A percentile compares a stretch with the other conserved stretches of the same genome.
These are phyloP conservation scores for Fusarium praegraminearum DNA, from an alignment of 2,329 filamentous ascomycete genomes.

Conservation along the genomic window DNA sequence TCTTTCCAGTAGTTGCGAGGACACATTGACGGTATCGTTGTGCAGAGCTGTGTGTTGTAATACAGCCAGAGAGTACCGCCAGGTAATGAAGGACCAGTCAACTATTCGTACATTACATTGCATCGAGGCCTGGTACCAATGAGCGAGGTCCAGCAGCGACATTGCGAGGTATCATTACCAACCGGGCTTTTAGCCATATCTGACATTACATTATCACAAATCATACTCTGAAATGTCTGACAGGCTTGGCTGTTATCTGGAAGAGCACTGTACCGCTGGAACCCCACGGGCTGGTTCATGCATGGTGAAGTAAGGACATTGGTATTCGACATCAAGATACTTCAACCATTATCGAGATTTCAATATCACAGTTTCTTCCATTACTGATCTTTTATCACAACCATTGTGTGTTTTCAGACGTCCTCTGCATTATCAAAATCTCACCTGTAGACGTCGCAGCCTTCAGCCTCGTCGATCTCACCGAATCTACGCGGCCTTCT, in stretches of 20 bases:
- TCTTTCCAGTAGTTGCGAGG: neutral
- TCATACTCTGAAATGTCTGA: constrained; percentile 16
- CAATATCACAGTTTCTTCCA: constrained; percentile 29
- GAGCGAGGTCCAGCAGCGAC: neutral
- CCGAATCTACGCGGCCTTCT: constrained; percentile 36
- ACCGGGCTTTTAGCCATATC: constrained; percentile 27
- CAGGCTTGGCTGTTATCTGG: constrained; percentile 5
- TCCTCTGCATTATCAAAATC: constrained; percentile 21
- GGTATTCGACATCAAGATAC: constrained; percentile 15
- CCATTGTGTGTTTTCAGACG: constrained; percentile 23
- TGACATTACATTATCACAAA: constrained; percentile 21
- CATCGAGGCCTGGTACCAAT: constrained; percentile 28
- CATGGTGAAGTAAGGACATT: neutral
- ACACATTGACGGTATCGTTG: constrained; percentile 21
- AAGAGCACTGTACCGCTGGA: constrained; percentile 6
- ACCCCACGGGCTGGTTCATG: constrained; percentile 11
- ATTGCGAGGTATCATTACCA: constrained; percentile 7
- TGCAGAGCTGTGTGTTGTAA: constrained; percentile 7
- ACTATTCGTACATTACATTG: constrained; percentile 10
- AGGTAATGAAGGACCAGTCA: constrained; percentile 32
- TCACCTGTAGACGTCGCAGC: constrained; percentile 16
- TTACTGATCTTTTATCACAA: neutral
- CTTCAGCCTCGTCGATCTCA: constrained; percentile 40
- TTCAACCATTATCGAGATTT: constrained; percentile 9
- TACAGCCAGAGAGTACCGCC: neutral